phyloP scores from a whole-genome alignment of 768 basidiomycete species.

The Serendipita sp. region DNA sequence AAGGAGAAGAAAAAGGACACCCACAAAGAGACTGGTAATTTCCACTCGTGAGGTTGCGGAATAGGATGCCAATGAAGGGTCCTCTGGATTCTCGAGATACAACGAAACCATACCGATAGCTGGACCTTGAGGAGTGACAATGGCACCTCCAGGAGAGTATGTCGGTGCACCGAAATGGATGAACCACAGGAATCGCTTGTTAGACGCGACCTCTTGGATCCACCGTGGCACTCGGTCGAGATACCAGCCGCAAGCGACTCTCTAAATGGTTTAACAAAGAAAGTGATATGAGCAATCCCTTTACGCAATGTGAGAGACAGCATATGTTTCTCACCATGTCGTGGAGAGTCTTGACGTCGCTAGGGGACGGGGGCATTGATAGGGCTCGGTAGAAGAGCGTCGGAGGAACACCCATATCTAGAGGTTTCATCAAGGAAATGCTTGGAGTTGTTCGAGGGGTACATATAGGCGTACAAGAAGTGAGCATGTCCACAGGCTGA shows the following conservation, averaged over 20 bases:
- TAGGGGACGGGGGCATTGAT: background rate
- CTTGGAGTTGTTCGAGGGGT: background rate
- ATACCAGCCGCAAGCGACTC: conserved; percentile 5
- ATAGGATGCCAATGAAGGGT: background rate
- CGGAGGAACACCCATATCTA: background rate
- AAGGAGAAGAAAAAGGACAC: too few relatives aligned
- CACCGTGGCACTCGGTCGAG: background rate
- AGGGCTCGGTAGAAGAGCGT: background rate
- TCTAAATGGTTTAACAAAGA: background rate
- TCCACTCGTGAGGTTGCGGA: background rate
- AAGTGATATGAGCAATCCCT: background rate
- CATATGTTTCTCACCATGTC: background rate
- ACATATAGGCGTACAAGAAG: background rate
- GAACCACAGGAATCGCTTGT: conserved; percentile 6
- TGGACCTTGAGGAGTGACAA: background rate
- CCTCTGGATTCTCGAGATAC: background rate
- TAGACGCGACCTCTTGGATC: background rate
- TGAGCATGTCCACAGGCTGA: conserved; percentile 1
- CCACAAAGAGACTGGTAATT: conserved; percentile 3
- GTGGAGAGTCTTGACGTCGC: background rate
- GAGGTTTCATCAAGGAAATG: background rate
- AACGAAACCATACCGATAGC: background rate
- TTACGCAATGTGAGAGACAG: background rate
- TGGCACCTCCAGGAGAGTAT: background rate
- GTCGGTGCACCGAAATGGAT: background rate